Percentiles rank a stretch among this genome's conserved stretches.
These are phyloP conservation scores for Fusarium tjaetaba DNA, from an alignment of 2,329 filamentous ascomycete genomes.

Conservation along the genomic window DNA sequence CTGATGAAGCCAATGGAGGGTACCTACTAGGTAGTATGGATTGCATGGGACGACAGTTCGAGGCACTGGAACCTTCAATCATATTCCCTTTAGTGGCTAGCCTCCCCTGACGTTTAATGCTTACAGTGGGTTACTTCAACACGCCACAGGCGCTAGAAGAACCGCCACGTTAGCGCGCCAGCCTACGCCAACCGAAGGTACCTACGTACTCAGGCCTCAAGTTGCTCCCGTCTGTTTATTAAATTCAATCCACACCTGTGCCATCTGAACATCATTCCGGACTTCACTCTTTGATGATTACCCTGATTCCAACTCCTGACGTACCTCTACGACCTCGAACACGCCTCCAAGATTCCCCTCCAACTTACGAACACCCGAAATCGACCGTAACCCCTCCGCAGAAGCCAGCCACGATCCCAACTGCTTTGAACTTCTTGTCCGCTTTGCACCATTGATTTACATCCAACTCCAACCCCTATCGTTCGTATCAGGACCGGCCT, in stretches of 20 bases:
- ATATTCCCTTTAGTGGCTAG: background rate
- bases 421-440: conserved; percentile 10
- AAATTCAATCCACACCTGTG: conserved; percentile 10
- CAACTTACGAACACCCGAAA: background rate
- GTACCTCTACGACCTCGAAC: background rate
- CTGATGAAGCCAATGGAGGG: background rate
- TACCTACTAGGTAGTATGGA: background rate
- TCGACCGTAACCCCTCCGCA: background rate
- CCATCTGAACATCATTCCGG: conserved; percentile 27
- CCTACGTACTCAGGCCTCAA: conserved; percentile 6
- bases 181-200: background rate
- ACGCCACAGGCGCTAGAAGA: conserved; percentile 39
- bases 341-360: background rate
- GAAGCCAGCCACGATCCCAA: background rate
- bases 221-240: conserved; percentile 27
- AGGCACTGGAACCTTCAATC: background rate
- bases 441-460: conserved; percentile 27
- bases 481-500: background rate
- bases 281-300: conserved; percentile 16
- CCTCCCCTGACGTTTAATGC: conserved; percentile 10
- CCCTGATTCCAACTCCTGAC: background rate
- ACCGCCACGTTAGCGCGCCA: conserved; percentile 38
- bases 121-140: conserved; percentile 28
- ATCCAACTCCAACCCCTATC: conserved; percentile 17
- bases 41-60: background rate